Evolutionary conservation across 2,329 filamentous ascomycete genomes (phyloP).

Genomic region (Microsporum audouinii): DNA sequence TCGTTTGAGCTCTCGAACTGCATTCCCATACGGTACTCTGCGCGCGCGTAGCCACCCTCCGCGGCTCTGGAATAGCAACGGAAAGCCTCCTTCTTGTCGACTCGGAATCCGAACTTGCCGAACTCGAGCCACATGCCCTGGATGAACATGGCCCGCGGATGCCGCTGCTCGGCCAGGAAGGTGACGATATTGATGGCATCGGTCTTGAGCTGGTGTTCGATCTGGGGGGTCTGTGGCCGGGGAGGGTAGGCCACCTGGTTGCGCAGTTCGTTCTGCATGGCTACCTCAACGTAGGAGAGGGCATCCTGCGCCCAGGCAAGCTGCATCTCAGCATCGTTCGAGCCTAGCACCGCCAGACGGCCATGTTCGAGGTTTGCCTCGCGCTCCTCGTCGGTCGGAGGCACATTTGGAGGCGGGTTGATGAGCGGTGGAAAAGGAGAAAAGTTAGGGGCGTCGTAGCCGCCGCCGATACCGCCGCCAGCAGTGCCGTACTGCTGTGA

Average conservation of each 20-base stretch:
- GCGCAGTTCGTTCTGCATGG: constrained; percentile 63
- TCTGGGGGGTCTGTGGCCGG: constrained; percentile 66
- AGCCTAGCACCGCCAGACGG: constrained; percentile 71
- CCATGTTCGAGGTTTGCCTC: constrained; percentile 81
- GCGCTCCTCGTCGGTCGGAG: constrained; percentile 86
- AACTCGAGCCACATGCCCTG: constrained; percentile 96
- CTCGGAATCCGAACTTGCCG: constrained; percentile 80
- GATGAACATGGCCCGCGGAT: constrained; percentile 90
- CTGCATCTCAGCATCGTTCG: constrained; percentile 92
- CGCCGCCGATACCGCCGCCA: neutral
- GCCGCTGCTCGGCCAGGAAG: constrained; percentile 80
- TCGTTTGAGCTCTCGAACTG: constrained; percentile 94
- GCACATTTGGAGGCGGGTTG: constrained; percentile 71
- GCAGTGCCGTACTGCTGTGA: neutral
- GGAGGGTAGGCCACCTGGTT: constrained; percentile 47
- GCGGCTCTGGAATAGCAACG: constrained; percentile 74
- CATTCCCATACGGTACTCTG: constrained; percentile 97
- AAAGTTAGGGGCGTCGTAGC: constrained; percentile 57
- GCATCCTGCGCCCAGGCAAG: constrained; percentile 93
- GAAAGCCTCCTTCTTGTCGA: constrained; percentile 93
- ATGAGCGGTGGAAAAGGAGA: constrained; percentile 82
- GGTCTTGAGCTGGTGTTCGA: constrained; percentile 75
- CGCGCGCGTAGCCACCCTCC: constrained; percentile 71
- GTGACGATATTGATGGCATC: constrained; percentile 87
- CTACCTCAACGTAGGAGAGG: constrained; percentile 75